phyloP scores from a whole-genome alignment of 306 rosid species.

The Abrus pulchellus region DNA sequence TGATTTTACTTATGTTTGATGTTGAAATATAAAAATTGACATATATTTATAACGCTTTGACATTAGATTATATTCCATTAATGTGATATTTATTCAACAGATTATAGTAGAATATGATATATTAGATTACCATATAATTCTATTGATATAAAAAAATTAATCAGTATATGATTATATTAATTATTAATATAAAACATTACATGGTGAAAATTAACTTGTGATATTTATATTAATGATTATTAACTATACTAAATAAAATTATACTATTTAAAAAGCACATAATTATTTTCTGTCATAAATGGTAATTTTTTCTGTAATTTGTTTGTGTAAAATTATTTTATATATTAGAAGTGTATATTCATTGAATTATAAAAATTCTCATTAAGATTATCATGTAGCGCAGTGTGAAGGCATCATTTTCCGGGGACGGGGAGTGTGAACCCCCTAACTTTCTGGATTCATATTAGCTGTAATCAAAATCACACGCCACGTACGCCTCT shows the following conservation, averaged over 20 bases:
- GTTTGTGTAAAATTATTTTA: neutral
- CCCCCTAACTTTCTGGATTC: constrained; percentile 55
- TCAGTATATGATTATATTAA: too few relatives aligned
- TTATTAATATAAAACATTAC: too few relatives aligned
- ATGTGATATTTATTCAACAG: too few relatives aligned
- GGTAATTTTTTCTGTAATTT: neutral
- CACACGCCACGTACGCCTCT: constrained; percentile 64
- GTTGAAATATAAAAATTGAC: neutral
- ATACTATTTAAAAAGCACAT: neutral
- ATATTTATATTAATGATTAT: too few relatives aligned
- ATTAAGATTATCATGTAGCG: neutral
- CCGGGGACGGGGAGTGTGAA: constrained; percentile 58
- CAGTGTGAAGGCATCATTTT: constrained; percentile 58
- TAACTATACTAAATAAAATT: neutral
- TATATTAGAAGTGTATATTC: neutral
- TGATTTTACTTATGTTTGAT: neutral
- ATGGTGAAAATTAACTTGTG: too few relatives aligned
- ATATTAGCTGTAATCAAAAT: constrained; percentile 67
- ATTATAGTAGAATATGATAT: too few relatives aligned
- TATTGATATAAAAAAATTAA: too few relatives aligned
- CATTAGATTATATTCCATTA: neutral
- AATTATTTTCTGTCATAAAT: too few relatives aligned
- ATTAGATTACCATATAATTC: too few relatives aligned
- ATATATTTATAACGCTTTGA: neutral
- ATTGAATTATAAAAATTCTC: neutral